Conservation (phyloP, 108 stramenopile species). For the Pseudonitzschia multiseries region DNA sequence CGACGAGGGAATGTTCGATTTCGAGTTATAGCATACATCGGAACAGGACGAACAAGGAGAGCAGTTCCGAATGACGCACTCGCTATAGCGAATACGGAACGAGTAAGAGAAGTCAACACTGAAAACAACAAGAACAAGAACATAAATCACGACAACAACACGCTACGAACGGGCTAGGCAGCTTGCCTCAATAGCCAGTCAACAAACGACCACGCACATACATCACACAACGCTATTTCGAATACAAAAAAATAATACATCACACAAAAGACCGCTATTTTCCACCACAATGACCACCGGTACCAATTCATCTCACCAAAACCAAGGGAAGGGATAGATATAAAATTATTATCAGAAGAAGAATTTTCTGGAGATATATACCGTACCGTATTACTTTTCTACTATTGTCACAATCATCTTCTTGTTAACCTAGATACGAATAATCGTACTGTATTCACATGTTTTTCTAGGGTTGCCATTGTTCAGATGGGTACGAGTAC, state of each 20-base stretch:
- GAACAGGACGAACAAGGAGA: neutral
- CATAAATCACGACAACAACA: neutral
- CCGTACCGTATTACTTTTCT: too few species aligned
- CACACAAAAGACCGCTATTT: neutral
- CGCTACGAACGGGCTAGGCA: neutral
- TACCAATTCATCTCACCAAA: too few species aligned
- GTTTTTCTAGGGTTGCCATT: too few species aligned
- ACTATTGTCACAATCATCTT: too few species aligned
- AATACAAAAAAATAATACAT: neutral
- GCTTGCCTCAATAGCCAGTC: neutral
- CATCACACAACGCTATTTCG: neutral
- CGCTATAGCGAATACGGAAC: neutral
- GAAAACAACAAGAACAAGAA: neutral
- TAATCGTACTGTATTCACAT: too few species aligned
- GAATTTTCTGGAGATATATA: too few species aligned
- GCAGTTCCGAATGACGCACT: neutral
- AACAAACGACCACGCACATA: neutral
- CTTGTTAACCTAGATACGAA: too few species aligned
- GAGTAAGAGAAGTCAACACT: too few species aligned
- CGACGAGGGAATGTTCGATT: constrained; percentile 23
- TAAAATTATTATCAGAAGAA: too few species aligned
- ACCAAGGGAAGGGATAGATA: too few species aligned
- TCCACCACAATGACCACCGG: neutral
- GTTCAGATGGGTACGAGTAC: too few species aligned
- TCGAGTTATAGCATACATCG: constrained; percentile 5